Evolutionary conservation across 2,329 filamentous ascomycete genomes (phyloP), one percentile per base, ranked within the genome.

Genomic region (Calonectria fujianensis): DNA sequence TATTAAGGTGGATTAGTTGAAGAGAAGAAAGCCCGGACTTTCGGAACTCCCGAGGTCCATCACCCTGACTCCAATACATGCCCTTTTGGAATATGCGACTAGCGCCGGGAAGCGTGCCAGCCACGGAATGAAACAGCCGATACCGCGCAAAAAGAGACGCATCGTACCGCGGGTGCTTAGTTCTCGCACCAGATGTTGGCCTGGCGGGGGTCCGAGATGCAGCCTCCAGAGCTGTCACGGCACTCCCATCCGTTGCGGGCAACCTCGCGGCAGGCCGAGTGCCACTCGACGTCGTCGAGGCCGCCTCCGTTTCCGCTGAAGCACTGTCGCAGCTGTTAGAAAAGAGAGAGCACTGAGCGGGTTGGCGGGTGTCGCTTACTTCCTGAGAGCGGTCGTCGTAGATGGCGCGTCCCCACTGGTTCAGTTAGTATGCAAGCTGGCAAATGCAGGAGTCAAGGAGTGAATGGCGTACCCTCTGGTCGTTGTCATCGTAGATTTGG

Each of bases 171-270:
- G 2, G 4, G 6, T n/a, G 18, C 37, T 20, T 31, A 63, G 14
- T 41, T 29, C 57, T 63, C 4, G 37, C 57, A 63, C 35, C 37
- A 63, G 14, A 63, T 63, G 57, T 41, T 63, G 57, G 57, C 57
- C 14, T 37, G 35, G 16, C 37, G 35, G 27, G 57, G 35, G 57
- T 63, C 57, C 16, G 57, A 41, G 57, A 41, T 29, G 35, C 57
- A 41, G 10, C 35, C 57, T 18, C 35, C 57, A 11, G 35, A 29
- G 57, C 35, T 63, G 39, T 63, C 57, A 13, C 16, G 37, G 57
- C 35, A 63, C 18, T 37, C 32, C 57, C 35, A 63, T 31, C 35
- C 57, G 14, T 24, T 41, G 27, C 16, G 35, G 14, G 57, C 57
- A 29, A 63, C 57, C 35, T 41, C 57, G 24, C 24, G 20, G 37